Base-by-base conservation (phyloP, 1,139 yeast genomes). In the Sugiyamaella xylanicola region DNA sequence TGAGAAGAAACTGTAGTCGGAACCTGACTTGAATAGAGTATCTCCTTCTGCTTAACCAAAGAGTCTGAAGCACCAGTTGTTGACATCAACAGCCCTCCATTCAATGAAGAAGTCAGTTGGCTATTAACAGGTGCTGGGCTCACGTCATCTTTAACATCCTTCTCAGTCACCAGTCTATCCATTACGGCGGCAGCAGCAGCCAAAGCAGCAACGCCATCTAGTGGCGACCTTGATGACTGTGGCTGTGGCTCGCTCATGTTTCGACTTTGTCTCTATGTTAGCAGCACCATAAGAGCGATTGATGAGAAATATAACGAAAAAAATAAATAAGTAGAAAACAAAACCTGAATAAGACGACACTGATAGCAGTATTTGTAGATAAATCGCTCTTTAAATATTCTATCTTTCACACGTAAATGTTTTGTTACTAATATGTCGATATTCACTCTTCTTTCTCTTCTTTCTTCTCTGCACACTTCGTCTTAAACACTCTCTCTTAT, bases 161-260 rank as follows among this genome's bases (percentile, higher is more conserved):
- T 21, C 11, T 46, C 49, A 3, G 27, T 36, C 11, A 35, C 42
- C 50, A 46, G 29, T 35, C 50, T 46, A 36, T 42, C 52, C 25
- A 42, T 41, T 15, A 29, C 46, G 5, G 52, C 52, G 16, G 52
- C 52, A 19, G 46, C 45, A 27, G 52, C 52, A 11, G 52, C 52
- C 45, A 48, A 42, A 13, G 52, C 52, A 3, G 52, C 52, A 21
- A 40, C 48, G 15, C 48, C 48, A 45, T 35, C 48, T 15, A 45
- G 17, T 25, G 25, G 27, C 35, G 25, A 21, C 16, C 13, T 40
- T 32, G 20, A 27, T 29, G 47, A n/a, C 15, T 32, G 37, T 32
- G 15, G 37, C 37, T 32, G 37, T 32, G 37, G 37, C 15, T 32
- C 15, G 13, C 13, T 32, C 37, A 32, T 32, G 15, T 32, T 15